Evolutionary conservation across 225 moss, liverwort and hornwort species (phyloP), one percentile per base, ranked within the genome.

Genomic region (Marchantia polymorpha): DNA sequence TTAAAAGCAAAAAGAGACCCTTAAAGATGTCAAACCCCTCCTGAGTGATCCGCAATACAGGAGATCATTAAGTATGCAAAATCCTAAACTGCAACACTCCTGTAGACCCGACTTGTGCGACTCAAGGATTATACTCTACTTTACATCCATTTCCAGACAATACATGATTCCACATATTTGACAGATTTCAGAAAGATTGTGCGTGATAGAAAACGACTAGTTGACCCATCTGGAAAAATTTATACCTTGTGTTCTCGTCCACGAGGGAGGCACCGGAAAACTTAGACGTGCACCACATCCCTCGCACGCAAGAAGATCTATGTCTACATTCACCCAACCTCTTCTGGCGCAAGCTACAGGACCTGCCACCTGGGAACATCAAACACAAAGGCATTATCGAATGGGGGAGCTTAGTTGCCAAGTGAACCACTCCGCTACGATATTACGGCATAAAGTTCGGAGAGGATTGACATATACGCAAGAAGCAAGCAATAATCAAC

Each of bases 241-340:
- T 13, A 59, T 85, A 92, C 93, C 93, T 85, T 91, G 91, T 30
- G 80, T 74, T 73, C 86, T 88, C 64, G 92, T 82, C 95, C 97
- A 99, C 10, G 91, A 86, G 65, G 90, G 85, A 65, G 99, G 92
- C 78, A 92, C 50, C 16, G 90, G 79, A 77, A 99, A 92, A 83
- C 91, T 93, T 48, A 95, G 90, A 20, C 89, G 88, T 48, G 93
- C 92, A 83, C 95, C 85, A 77, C 99, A 99, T 56, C 79, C 83
- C 79, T 94, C 99, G 83, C 99, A 99, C 52, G 89, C 92, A 82
- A 99, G 86, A 59, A 99, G 89, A 60, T 99, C 99, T 52, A 95
- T 88, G 81, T 99, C 95, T 31, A 95, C 93, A 82, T 95, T 99
- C 80, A 95, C 90, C 99, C 99, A 99, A 66, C 99, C 99, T 89